These are phyloP conservation scores for Suillus fuscotomentosus DNA, from an alignment of 768 basidiomycete species.

Conservation along the genomic window DNA sequence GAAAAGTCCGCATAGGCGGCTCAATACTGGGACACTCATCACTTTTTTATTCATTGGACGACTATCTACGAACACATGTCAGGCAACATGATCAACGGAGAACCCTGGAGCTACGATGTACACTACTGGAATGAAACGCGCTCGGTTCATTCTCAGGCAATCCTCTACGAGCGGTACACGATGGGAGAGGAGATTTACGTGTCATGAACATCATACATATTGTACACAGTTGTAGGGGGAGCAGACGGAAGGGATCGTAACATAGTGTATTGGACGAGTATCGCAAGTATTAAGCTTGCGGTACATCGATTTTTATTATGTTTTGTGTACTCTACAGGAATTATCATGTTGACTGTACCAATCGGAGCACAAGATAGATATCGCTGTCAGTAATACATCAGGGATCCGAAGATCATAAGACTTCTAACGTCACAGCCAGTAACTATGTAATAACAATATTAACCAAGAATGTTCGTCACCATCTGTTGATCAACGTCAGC, in stretches of 20 bases:
- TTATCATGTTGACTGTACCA: not conserved
- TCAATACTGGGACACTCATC: not conserved
- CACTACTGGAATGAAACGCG: not conserved
- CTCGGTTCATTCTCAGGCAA: not conserved
- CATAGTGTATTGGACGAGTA: not conserved
- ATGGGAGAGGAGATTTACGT: not conserved
- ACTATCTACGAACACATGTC: not conserved
- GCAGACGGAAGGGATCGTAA: not conserved
- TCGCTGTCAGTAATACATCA: not conserved
- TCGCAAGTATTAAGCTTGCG: not conserved
- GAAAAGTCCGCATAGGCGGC: slow-evolving; percentile 2
- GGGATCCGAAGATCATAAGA: not conserved
- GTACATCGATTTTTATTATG: not conserved
- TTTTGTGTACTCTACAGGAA: not conserved
- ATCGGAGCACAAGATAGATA: not conserved
- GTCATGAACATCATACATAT: not conserved
- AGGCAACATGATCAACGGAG: not conserved
- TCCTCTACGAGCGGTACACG: too few species aligned
- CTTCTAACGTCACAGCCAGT: not conserved
- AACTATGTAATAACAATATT: not conserved
- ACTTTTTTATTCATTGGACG: not conserved
- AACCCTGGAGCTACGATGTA: not conserved
- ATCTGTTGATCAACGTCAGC: not conserved
- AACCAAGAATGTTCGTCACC: not conserved
- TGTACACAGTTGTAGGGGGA: not conserved